Evolutionary conservation across 805 yeast genomes (phyloP).

Genomic region (Candida dendrica): DNA sequence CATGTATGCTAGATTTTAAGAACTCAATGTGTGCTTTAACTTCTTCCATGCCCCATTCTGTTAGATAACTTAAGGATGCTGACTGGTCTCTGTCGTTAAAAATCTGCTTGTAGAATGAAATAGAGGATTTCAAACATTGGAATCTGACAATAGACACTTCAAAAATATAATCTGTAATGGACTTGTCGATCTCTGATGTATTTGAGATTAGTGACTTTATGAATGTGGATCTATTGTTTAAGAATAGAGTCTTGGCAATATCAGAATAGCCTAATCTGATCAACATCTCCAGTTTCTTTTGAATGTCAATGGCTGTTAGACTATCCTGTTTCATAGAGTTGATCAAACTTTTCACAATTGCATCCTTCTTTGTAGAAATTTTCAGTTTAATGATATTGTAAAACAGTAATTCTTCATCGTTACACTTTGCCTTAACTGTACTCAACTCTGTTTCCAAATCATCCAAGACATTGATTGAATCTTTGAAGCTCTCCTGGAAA

Average conservation of each 20-base stretch:
- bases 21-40: slow-evolving; percentile 51
- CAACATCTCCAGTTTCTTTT: slow-evolving; percentile 23
- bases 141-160: slow-evolving; percentile 60
- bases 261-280: slow-evolving; percentile 35
- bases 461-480: slow-evolving; percentile 28
- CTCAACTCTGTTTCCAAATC: slow-evolving; percentile 26
- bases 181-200: slow-evolving; percentile 45
- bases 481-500: slow-evolving; percentile 49
- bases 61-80: slow-evolving; percentile 47
- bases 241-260: slow-evolving; percentile 40
- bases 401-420: slow-evolving; percentile 22
- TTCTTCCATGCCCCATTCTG: slow-evolving; percentile 72
- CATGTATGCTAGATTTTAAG: slow-evolving; percentile 61
- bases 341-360: slow-evolving; percentile 26
- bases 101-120: slow-evolving; percentile 43
- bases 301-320: slow-evolving; percentile 21
- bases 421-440: slow-evolving; percentile 8
- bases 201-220: slow-evolving; percentile 41
- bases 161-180: slow-evolving; percentile 37
- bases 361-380: slow-evolving; percentile 23
- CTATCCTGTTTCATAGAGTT: slow-evolving; percentile 24
- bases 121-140: slow-evolving; percentile 52
- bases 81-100: slow-evolving; percentile 31
- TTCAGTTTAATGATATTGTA: slow-evolving; percentile 27
- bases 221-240: slow-evolving; percentile 39